These are phyloP conservation scores for Pseudogymnoascus sp. DNA, from an alignment of 2,329 filamentous ascomycete genomes.

Conservation along the genomic window DNA sequence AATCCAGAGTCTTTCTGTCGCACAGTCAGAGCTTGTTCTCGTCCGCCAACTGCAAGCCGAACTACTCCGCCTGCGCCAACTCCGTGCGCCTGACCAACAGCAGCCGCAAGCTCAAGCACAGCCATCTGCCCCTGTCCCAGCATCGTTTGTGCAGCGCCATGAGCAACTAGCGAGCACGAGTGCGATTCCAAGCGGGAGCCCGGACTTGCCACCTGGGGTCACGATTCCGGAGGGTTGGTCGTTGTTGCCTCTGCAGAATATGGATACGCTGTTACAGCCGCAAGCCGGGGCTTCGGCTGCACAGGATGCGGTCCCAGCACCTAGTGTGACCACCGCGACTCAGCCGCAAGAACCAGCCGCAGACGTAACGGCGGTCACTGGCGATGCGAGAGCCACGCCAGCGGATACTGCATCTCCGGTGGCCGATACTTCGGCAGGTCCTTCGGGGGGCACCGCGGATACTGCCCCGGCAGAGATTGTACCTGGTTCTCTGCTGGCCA, in stretches of 20 bases:
- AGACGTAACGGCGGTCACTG: neutral
- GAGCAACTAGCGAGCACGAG: conserved; percentile 37
- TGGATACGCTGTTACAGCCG: conserved; percentile 20
- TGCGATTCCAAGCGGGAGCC: conserved; percentile 50
- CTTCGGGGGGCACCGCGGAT: neutral
- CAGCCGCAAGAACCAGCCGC: neutral
- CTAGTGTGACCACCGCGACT: neutral
- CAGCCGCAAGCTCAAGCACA: conserved; percentile 14
- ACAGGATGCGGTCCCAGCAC: neutral
- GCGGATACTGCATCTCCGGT: neutral
- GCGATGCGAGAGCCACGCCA: neutral
- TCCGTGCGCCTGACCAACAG: neutral
- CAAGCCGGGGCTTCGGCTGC: conserved; percentile 13
- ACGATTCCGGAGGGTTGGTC: conserved; percentile 58
- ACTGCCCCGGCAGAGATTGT: neutral
- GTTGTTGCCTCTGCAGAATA: conserved; percentile 50
- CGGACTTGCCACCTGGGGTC: conserved; percentile 56
- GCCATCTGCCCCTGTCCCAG: conserved; percentile 1
- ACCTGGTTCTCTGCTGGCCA: neutral
- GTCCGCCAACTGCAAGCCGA: conserved; percentile 61
- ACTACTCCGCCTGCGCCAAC: conserved; percentile 30
- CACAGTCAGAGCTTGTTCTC: conserved; percentile 59
- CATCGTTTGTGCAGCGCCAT: conserved; percentile 35
- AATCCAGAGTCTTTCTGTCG: conserved; percentile 51
- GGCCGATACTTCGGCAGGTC: neutral